Percentiles rank a stretch among this genome's conserved stretches.
phyloP scores from a whole-genome alignment of 148 eudicot species.

The Rhododendron griersonianum region DNA sequence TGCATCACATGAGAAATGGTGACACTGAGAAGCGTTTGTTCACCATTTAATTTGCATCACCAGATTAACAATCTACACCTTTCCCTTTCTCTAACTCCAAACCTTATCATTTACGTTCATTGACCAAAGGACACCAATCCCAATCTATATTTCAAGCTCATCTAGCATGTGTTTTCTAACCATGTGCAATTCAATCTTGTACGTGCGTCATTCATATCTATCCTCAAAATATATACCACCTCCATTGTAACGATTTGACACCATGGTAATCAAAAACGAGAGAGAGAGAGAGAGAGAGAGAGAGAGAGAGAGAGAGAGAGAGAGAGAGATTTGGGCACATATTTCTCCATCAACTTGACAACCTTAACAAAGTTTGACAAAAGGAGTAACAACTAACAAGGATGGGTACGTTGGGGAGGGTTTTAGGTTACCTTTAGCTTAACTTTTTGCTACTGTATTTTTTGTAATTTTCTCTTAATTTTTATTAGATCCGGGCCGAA shows the following conservation, averaged over 20 bases:
- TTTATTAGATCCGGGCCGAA: background rate
- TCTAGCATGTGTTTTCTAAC: background rate
- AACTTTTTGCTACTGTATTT: too few species aligned
- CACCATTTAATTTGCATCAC: background rate
- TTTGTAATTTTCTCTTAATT: background rate
- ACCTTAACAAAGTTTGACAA: background rate
- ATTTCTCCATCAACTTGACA: background rate
- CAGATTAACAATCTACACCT: background rate
- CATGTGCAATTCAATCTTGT: background rate
- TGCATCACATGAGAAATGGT: background rate
- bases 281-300: too few species aligned
- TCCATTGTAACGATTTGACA: background rate
- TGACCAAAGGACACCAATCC: background rate
- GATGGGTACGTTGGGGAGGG: too few species aligned
- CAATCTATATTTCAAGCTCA: background rate
- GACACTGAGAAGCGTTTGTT: background rate
- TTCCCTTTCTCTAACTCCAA: background rate
- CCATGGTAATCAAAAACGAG: background rate
- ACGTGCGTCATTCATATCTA: background rate
- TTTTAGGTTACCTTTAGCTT: background rate
- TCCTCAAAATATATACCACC: background rate
- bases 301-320: too few species aligned
- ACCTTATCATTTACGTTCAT: background rate
- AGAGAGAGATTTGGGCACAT: background rate
- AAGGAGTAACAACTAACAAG: background rate